phyloP scores from a whole-genome alignment of 1,139 yeast species.

The Taphrina betulina region DNA sequence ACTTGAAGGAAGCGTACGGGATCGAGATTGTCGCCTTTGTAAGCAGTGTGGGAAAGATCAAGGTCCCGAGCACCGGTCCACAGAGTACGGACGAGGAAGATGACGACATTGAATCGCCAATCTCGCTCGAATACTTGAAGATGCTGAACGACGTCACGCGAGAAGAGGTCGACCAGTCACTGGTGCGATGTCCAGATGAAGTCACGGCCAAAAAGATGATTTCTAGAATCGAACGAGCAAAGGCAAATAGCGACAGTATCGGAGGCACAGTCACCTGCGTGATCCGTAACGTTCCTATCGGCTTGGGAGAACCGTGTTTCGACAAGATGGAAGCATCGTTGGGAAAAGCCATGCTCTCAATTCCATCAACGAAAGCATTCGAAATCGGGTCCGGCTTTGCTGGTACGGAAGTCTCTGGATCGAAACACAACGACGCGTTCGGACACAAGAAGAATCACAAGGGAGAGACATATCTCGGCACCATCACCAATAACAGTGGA shows the following conservation, averaged over 20 bases:
- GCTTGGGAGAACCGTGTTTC: constrained; percentile 96
- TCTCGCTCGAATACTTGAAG: constrained; percentile 61
- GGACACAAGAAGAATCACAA: constrained; percentile 39
- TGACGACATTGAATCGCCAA: constrained; percentile 66
- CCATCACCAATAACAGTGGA: constrained; percentile 88
- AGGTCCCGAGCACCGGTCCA: constrained; percentile 34
- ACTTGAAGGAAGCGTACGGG: constrained; percentile 67
- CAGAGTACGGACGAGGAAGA: constrained; percentile 32
- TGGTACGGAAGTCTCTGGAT: constrained; percentile 88
- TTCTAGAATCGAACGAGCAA: constrained; percentile 77
- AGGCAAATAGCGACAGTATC: constrained; percentile 86
- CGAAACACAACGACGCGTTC: constrained; percentile 89
- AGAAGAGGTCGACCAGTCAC: constrained; percentile 85
- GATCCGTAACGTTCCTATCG: constrained; percentile 85
- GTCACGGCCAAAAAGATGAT: constrained; percentile 74
- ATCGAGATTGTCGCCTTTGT: constrained; percentile 97
- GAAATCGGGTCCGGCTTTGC: constrained; percentile 95
- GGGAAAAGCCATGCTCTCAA: constrained; percentile 96
- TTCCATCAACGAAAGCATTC: constrained; percentile 97
- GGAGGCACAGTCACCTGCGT: constrained; percentile 99
- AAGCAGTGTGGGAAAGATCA: constrained; percentile 75
- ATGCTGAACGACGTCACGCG: constrained; percentile 74
- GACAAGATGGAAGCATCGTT: constrained; percentile 91
- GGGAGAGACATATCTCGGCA: constrained; percentile 55
- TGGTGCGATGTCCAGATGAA: constrained; percentile 89